phyloP scores from a whole-genome alignment of 1,284 basidiomycete genomes.

The Serendipita sp. region DNA sequence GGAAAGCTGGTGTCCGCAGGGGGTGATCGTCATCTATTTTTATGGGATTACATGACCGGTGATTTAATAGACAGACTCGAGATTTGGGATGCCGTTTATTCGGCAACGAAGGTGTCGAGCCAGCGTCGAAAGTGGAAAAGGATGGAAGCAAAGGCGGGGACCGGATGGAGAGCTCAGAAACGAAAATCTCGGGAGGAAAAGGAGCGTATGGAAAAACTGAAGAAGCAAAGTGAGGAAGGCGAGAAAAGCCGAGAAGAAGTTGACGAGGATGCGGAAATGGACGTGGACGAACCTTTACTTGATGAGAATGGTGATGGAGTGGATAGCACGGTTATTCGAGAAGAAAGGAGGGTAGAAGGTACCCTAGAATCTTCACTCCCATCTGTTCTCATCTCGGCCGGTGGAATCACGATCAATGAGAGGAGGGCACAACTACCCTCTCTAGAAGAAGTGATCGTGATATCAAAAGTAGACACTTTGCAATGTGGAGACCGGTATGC shows the following conservation, averaged over 20 bases:
- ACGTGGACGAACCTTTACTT: slow-evolving; percentile 16
- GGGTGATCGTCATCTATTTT: slow-evolving; percentile 62
- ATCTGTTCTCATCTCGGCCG: not conserved
- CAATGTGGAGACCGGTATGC: slow-evolving; percentile 22
- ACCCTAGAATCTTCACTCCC: slow-evolving; percentile 12
- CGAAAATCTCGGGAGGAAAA: slow-evolving; percentile 22
- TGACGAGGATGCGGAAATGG: slow-evolving; percentile 14
- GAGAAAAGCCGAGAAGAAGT: slow-evolving; percentile 10
- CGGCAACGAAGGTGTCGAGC: slow-evolving; percentile 42
- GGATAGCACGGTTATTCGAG: slow-evolving; percentile 9
- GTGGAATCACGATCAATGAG: slow-evolving; percentile 11
- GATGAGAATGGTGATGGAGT: slow-evolving; percentile 16
- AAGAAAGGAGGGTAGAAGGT: not conserved
- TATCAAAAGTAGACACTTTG: slow-evolving; percentile 36
- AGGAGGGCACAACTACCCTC: not conserved
- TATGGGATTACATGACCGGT: slow-evolving; percentile 72
- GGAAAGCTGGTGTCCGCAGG: slow-evolving; percentile 63
- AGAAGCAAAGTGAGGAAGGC: not conserved
- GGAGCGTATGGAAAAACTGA: slow-evolving; percentile 14
- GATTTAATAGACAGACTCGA: slow-evolving; percentile 35
- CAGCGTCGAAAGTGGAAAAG: slow-evolving; percentile 26
- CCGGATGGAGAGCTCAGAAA: slow-evolving; percentile 17
- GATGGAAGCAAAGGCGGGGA: slow-evolving; percentile 23
- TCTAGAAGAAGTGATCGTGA: slow-evolving; percentile 32
- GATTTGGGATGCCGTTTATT: slow-evolving; percentile 40